These are phyloP conservation scores for Epichloe brachyelytri DNA, from an alignment of 2,329 filamentous ascomycete genomes.

Conservation along the genomic window DNA sequence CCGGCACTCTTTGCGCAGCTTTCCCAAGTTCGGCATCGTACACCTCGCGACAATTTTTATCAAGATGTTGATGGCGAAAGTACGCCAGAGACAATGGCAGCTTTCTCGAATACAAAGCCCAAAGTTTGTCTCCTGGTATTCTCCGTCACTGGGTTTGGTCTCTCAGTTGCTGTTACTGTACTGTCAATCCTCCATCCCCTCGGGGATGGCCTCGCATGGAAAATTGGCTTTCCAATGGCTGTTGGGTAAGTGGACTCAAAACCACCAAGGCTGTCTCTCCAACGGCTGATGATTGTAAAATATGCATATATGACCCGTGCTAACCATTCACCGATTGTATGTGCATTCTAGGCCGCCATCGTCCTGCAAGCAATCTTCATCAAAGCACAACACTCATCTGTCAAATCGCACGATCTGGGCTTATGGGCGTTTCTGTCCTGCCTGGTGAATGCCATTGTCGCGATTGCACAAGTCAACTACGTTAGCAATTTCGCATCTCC, in stretches of 20 bases:
- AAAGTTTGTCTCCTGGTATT: conserved; percentile 42
- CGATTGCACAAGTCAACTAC: conserved; percentile 31
- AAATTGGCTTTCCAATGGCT: conserved; percentile 45
- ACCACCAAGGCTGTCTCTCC: neutral
- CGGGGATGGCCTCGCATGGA: conserved; percentile 29
- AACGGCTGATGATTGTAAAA: neutral
- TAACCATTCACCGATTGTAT: neutral
- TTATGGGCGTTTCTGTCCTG: conserved; percentile 36
- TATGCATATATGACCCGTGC: neutral
- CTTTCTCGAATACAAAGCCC: conserved; percentile 47
- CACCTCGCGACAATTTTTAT: conserved; percentile 38
- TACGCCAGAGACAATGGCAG: conserved; percentile 46
- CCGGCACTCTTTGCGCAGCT: conserved; percentile 23
- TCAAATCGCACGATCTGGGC: conserved; percentile 40
- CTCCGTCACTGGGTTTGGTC: conserved; percentile 37
- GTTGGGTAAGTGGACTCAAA: conserved; percentile 44
- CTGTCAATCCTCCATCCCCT: conserved; percentile 29
- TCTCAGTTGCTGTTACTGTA: conserved; percentile 44
- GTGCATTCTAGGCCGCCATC: conserved; percentile 30
- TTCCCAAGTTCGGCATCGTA: conserved; percentile 21
- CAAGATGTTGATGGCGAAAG: conserved; percentile 58
- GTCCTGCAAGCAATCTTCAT: conserved; percentile 38
- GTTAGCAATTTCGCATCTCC: conserved; percentile 18
- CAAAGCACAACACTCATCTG: conserved; percentile 34
- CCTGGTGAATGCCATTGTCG: conserved; percentile 28